Percentiles rank a stretch among this genome's conserved stretches.
phyloP scores from a whole-genome alignment of 2,329 filamentous ascomycete genomes.

The Hypocreales sp. region DNA sequence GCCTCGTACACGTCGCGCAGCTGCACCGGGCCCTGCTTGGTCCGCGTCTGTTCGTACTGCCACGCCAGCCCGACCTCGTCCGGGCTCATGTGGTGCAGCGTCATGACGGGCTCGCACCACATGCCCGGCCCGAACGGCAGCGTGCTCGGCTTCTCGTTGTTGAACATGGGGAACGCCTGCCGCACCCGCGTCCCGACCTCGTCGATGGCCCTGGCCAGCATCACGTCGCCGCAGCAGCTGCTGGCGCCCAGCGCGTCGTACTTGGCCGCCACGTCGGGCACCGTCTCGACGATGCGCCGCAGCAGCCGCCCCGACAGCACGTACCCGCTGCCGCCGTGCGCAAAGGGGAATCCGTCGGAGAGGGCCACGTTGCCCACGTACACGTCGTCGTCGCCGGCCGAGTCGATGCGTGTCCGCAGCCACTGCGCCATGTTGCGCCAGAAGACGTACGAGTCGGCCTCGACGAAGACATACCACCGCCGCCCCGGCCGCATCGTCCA shows the following conservation, averaged over 20 bases:
- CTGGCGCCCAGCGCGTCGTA: constrained; percentile 28
- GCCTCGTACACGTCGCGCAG: constrained; percentile 33
- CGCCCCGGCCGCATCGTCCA: constrained; percentile 35
- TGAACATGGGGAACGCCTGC: constrained; percentile 35
- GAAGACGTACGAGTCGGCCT: constrained; percentile 42
- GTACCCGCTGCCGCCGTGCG: constrained; percentile 43
- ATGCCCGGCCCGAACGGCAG: constrained; percentile 30
- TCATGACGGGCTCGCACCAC: constrained; percentile 42
- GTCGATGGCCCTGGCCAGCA: constrained; percentile 30
- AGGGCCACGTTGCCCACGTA: constrained; percentile 37
- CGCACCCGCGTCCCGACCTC: constrained; percentile 27
- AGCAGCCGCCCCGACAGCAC: constrained; percentile 36
- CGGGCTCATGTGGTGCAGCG: constrained; percentile 38
- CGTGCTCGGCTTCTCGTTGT: constrained; percentile 37
- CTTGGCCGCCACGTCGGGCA: constrained; percentile 25
- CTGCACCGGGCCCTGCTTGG: constrained; percentile 24
- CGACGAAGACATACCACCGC: constrained; percentile 45
- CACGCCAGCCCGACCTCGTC: constrained; percentile 35
- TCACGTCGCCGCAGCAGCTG: constrained; percentile 36
- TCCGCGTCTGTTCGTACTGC: constrained; percentile 35
- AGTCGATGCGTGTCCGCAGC: constrained; percentile 26
- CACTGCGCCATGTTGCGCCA: constrained; percentile 37
- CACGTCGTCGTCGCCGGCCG: constrained; percentile 18
- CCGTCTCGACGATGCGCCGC: constrained; percentile 26
- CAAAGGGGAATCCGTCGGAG: constrained; percentile 29